A percentile compares a stretch with the other conserved stretches of the same genome.
Conservation (phyloP, 768 basidiomycete species). For the Gymnopilus dilepis region DNA sequence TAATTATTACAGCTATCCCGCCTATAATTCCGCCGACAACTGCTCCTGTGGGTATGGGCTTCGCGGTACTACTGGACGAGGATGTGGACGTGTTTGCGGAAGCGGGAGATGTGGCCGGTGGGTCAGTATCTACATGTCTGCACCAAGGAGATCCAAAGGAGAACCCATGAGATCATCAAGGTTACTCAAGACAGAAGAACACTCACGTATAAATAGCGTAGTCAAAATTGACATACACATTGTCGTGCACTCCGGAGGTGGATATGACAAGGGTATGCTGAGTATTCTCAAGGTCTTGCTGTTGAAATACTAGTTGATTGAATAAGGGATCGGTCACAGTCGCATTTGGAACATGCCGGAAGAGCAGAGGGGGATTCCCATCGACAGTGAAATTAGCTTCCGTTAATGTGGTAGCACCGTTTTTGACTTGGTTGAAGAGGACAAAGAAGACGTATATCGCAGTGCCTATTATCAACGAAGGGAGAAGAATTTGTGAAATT, state of each 20-base stretch:
- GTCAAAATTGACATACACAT: constrained; percentile 44
- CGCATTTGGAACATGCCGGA: constrained; percentile 32
- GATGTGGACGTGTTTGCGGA: constrained; percentile 2
- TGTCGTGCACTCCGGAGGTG: constrained; percentile 32
- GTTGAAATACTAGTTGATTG: constrained; percentile 35
- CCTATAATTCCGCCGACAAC: constrained; percentile 16
- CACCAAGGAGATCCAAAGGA: neutral
- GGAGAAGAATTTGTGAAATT: no score
- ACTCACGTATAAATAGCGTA: constrained; percentile 48
- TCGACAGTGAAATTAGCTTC: constrained; percentile 40
- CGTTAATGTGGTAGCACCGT: constrained; percentile 32
- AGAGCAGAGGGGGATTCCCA: constrained; percentile 23
- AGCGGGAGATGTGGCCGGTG: constrained; percentile 5
- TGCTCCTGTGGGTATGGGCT: constrained; percentile 3
- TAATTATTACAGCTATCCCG: neutral
- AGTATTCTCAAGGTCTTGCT: constrained; percentile 31
- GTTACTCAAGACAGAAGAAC: neutral
- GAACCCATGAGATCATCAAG: no score
- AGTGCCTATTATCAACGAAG: constrained; percentile 30
- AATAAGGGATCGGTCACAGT: constrained; percentile 29
- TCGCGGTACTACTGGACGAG: neutral
- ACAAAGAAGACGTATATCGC: constrained; percentile 46
- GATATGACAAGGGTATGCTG: constrained; percentile 37
- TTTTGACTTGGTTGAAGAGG: constrained; percentile 37
- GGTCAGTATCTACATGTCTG: constrained; percentile 20